Evolutionary conservation across 2,329 filamentous ascomycete genomes (phyloP).

Genomic region (Paraphoma chrysanthemicola): DNA sequence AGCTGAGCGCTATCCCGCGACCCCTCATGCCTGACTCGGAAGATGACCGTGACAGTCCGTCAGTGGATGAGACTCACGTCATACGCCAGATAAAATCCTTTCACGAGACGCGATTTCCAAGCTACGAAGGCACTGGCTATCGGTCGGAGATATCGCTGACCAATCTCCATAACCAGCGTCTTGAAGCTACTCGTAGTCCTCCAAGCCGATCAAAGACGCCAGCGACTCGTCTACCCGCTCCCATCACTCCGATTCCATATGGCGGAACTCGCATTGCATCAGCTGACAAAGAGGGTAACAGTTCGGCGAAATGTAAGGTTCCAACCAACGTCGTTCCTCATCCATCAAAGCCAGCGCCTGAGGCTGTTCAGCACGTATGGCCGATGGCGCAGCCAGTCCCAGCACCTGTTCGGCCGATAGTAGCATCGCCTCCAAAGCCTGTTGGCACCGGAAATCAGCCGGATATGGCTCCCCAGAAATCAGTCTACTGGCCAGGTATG

Average conservation of each 20-base stretch:
- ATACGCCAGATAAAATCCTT: background rate
- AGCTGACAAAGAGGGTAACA: slow-evolving; percentile 2
- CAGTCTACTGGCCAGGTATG: background rate
- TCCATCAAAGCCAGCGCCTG: background rate
- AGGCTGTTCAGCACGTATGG: background rate
- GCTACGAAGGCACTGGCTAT: slow-evolving; percentile 34
- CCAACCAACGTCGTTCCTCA: background rate
- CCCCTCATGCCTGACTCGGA: slow-evolving; percentile 9
- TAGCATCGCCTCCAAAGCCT: background rate
- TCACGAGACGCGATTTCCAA: slow-evolving; percentile 20
- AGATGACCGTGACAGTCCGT: background rate
- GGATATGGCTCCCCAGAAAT: background rate
- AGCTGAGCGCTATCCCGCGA: slow-evolving; percentile 26
- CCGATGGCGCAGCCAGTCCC: background rate
- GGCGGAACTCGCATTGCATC: slow-evolving; percentile 13
- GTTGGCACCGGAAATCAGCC: background rate
- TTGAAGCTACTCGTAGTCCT: background rate
- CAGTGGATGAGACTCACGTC: background rate
- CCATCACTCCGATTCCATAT: slow-evolving; percentile 22
- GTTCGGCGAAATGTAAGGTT: background rate
- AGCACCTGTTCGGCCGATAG: background rate
- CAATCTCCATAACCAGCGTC: slow-evolving; percentile 14
- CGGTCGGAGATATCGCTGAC: slow-evolving; percentile 24
- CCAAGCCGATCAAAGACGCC: slow-evolving; percentile 4
- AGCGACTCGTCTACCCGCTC: slow-evolving; percentile 24